Percentiles rank a stretch among this genome's conserved stretches.
These are phyloP conservation scores for Ustilago lituana DNA, from an alignment of 1,284 basidiomycete genomes.

Conservation along the genomic window DNA sequence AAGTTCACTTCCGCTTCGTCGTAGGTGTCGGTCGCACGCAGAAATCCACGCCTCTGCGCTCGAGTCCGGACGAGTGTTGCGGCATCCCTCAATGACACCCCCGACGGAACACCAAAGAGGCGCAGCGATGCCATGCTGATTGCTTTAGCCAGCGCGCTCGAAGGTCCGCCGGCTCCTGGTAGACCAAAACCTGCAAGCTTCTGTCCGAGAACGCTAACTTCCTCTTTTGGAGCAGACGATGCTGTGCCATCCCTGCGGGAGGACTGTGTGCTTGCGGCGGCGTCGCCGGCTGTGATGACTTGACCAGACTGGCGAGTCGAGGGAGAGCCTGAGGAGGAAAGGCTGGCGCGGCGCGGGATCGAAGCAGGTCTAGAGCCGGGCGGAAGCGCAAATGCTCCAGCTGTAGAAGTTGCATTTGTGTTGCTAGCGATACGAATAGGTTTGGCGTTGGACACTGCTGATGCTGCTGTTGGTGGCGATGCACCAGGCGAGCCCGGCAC, in stretches of 20 bases:
- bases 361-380: slow-evolving; percentile 48
- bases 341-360: slow-evolving; percentile 41
- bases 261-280: slow-evolving; percentile 23
- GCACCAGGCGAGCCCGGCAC: slow-evolving; percentile 14
- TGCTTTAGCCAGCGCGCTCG: slow-evolving; percentile 75
- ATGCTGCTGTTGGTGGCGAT: slow-evolving; percentile 19
- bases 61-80: slow-evolving; percentile 60
- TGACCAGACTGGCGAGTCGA: slow-evolving; percentile 40
- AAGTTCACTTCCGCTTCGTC: slow-evolving; percentile 76
- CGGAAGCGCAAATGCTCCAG: slow-evolving; percentile 56
- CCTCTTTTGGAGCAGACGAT: slow-evolving; percentile 21
- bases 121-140: slow-evolving; percentile 89
- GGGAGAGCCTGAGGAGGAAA: slow-evolving; percentile 45
- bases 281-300: slow-evolving; percentile 35
- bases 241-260: slow-evolving; percentile 21
- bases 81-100: slow-evolving; percentile 60
- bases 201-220: slow-evolving; percentile 43
- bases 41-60: slow-evolving; percentile 53
- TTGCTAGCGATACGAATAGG: slow-evolving; percentile 28
- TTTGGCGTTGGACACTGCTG: slow-evolving; percentile 10
- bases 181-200: slow-evolving; percentile 32
- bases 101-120: slow-evolving; percentile 77
- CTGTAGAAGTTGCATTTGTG: slow-evolving; percentile 6
- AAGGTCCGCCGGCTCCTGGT: slow-evolving; percentile 20
- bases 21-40: slow-evolving; percentile 34